phyloP scores from a whole-genome alignment of 805 yeast genomes.

The Maudiozyma saulgeensis region DNA sequence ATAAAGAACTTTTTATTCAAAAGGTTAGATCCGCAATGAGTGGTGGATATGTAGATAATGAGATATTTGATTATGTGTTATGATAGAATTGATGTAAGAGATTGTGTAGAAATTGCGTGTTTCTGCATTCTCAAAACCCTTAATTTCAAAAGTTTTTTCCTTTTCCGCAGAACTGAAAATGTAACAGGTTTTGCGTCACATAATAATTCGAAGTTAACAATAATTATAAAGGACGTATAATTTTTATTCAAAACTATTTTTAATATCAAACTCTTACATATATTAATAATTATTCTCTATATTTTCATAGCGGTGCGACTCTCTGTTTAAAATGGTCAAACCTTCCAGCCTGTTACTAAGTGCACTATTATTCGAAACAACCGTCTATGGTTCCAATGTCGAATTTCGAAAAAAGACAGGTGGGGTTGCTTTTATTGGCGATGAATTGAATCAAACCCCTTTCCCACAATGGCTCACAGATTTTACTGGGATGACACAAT shows the following conservation, averaged over 20 bases:
- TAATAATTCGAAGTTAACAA: not conserved
- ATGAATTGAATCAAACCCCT: conserved; percentile 30
- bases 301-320: too few species aligned
- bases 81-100: not conserved
- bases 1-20: conserved; percentile 40
- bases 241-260: too few species aligned
- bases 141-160: not conserved
- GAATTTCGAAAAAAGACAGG: not conserved
- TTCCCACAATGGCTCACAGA: conserved; percentile 75
- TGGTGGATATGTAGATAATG: conserved; percentile 57
- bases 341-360: not conserved
- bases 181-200: not conserved
- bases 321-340: not conserved
- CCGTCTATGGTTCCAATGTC: not conserved
- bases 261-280: too few species aligned
- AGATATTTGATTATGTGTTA: conserved; percentile 52
- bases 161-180: not conserved
- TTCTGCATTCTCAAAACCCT: not conserved
- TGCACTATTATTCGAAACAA: not conserved
- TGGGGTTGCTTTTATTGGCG: conserved; percentile 7
- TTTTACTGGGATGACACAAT: conserved; percentile 59
- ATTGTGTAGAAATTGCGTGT: not conserved
- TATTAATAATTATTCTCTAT: too few species aligned
- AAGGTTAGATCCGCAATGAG: conserved; percentile 57
- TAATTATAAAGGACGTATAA: too few species aligned